Evolutionary conservation across 2,329 filamentous ascomycete genomes (phyloP), one percentile per base, ranked within the genome.

Genomic region (Monilinia laxa): DNA sequence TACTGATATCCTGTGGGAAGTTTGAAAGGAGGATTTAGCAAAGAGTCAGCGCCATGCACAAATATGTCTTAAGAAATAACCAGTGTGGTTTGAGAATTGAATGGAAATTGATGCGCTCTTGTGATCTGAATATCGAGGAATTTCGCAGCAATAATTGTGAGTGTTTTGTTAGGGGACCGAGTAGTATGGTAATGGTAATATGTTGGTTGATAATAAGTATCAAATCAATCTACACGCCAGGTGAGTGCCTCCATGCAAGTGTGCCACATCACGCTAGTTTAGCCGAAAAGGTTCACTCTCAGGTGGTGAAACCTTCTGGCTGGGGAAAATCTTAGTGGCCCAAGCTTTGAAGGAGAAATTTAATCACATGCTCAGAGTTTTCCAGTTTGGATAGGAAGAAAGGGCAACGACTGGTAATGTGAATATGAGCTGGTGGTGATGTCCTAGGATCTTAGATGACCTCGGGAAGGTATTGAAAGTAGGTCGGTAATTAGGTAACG

Each of bases 41-140:
- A 67, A 67, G 55, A 67, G 58, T 54, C 67, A 68, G 66, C 49
- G 58, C 54, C 56, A 62, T 66, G 58, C 56, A 65, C 52, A 45
- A 31, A 45, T 23, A 47, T 52, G 25, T 52, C 28, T 11, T 65
- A 6, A 6, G 31, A 11, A 7, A 35, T 53, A 6, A 60, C 7
- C 20, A 7, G 45, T 12, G 57, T 38, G 20, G 14, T 38, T 51
- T 35, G 28, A 40, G 14, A 18, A 25, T 12, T 49, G 28, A 51
- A 51, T 59, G 42, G 28, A 35, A 60, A 51, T 51, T 25, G 28
- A 49, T 38, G 45, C 57, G 28, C 20, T 38, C 28, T 16, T 9
- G 2, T 25, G 57, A 6, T 12, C 4, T 5, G 14, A 14, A 4
- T 12, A 7, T 10, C 10, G 18, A 18, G 11, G 28, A 25, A 51